Evolutionary conservation across 352 stramenopile species (phyloP), one percentile per base, ranked within the genome.

Genomic region (Pythium phragmiticola): DNA sequence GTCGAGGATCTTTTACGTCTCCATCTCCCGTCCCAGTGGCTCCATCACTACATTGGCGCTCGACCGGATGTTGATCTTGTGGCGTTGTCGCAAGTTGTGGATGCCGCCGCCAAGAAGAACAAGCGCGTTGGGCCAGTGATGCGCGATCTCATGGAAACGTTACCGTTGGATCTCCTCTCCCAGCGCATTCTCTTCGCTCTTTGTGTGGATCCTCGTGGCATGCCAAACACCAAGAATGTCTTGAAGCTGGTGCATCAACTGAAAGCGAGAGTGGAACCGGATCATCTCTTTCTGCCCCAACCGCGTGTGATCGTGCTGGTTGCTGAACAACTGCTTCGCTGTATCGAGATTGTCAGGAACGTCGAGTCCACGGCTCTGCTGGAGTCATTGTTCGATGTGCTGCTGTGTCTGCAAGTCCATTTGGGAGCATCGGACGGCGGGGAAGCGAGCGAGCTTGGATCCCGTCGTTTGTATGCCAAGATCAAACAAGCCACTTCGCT

Each of bases 1-100:
- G 53, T 62, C 2, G 6, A 61, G 7, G 53, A 71, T n/a, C 23
- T 71, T 4, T 17, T 71, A 5, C 49, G 47, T 28, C 52, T 57
- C 2, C 45, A 51, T 16, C 34, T 76, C 7, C 71, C 76, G 0
- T 79, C 74, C n/a, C 60, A 60, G 0, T 71, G 66, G 26, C 59
- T 88, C 14, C 59, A 83, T 30, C 72, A 89, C 30, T 92, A 86
- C 62, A 48, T 92, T n/a, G 70, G 65, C 17, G 68, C 69, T 14
- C 74, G 67, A 36, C 73, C 71, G 52, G 68, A 84, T 16, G 54
- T 80, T 13, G 73, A 85, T 60, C 63, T 89, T n/a, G 9, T 81
- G 9, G 65, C 63, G 4, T 41, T 84, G 3, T 21, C 74, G 26
- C 46, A 46, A 4, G 30, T 13, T 26, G 46, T 54, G 13, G 41